Evolutionary conservation across 1,139 yeast species (phyloP).

Genomic region (Pneumocystis sp.): DNA sequence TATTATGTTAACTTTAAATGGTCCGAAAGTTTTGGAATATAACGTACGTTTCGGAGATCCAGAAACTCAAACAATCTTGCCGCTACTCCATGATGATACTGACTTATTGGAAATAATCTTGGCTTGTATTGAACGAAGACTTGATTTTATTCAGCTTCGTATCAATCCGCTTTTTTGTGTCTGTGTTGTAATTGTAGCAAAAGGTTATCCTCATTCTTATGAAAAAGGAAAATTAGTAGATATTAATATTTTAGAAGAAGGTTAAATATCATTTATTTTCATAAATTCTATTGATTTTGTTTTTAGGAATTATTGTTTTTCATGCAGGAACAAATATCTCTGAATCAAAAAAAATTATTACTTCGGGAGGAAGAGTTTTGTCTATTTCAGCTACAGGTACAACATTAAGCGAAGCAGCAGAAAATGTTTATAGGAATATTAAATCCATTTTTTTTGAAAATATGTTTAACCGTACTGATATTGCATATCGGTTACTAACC

Average conservation of each 20-base stretch:
- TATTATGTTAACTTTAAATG: slow-evolving; percentile 65
- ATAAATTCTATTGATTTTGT: neutral
- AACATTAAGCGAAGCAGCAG: slow-evolving; percentile 65
- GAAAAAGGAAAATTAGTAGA: slow-evolving; percentile 74
- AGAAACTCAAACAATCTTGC: slow-evolving; percentile 92
- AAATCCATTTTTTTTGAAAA: slow-evolving; percentile 54
- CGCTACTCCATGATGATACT: slow-evolving; percentile 63
- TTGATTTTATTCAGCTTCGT: slow-evolving; percentile 64
- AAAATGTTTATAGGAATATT: slow-evolving; percentile 73
- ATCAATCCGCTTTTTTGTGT: slow-evolving; percentile 57
- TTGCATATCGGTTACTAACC: slow-evolving; percentile 75
- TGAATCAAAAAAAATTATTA: slow-evolving; percentile 46
- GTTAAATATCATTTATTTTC: slow-evolving; percentile 24
- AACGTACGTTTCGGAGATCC: slow-evolving; percentile 98
- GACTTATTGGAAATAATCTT: slow-evolving; percentile 85
- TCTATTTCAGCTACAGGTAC: slow-evolving; percentile 81
- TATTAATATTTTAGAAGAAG: slow-evolving; percentile 28
- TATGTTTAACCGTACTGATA: slow-evolving; percentile 78
- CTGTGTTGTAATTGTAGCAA: slow-evolving; percentile 92
- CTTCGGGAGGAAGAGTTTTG: slow-evolving; percentile 93
- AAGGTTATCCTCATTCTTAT: slow-evolving; percentile 87
- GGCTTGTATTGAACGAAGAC: slow-evolving; percentile 88
- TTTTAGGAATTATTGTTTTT: slow-evolving; percentile 54
- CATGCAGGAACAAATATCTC: slow-evolving; percentile 76
- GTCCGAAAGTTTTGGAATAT: slow-evolving; percentile 92